phyloP scores from a whole-genome alignment of 2,329 filamentous ascomycete species.

The Chrysoporthe deuterocubensis region DNA sequence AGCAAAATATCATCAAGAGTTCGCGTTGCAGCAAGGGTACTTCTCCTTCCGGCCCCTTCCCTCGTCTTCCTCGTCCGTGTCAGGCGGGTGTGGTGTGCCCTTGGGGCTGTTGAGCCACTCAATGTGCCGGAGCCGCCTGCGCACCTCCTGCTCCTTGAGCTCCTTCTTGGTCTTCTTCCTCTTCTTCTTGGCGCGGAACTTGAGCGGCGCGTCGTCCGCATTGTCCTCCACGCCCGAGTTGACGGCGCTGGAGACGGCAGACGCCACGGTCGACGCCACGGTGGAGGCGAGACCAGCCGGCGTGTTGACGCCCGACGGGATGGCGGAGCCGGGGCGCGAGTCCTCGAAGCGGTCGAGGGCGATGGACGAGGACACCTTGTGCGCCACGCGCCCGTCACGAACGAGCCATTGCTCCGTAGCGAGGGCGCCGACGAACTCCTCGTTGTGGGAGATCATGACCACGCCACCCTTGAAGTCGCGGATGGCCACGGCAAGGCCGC shows the following conservation, averaged over 20 bases:
- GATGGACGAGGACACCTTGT: constrained; percentile 78
- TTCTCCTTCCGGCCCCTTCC: constrained; percentile 13
- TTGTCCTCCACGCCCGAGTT: constrained; percentile 86
- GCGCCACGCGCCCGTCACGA: constrained; percentile 81
- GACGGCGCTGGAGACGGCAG: constrained; percentile 64
- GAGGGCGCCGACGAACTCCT: constrained; percentile 95
- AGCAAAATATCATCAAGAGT: neutral
- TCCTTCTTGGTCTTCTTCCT: constrained; percentile 99
- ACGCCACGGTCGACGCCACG: constrained; percentile 56
- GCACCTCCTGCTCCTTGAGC: constrained; percentile 87
- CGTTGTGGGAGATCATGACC: constrained; percentile 99
- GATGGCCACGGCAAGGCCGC: constrained; percentile 95
- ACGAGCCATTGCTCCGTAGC: constrained; percentile 98
- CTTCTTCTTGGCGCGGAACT: constrained; percentile 85
- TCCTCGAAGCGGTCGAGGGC: constrained; percentile 88
- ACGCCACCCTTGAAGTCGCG: constrained; percentile 98
- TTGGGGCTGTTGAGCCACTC: constrained; percentile 84
- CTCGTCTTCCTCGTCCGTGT: constrained; percentile 75
- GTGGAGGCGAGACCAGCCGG: constrained; percentile 49
- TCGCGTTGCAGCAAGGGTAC: constrained; percentile 19
- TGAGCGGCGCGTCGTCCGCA: constrained; percentile 63
- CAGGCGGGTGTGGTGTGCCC: constrained; percentile 76
- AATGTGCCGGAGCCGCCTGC: constrained; percentile 84
- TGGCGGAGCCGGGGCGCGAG: constrained; percentile 55
- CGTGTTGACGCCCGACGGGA: constrained; percentile 34